phyloP scores from a whole-genome alignment of 371 early-diverging fungal species.

The Lichtheimia ramosa region DNA sequence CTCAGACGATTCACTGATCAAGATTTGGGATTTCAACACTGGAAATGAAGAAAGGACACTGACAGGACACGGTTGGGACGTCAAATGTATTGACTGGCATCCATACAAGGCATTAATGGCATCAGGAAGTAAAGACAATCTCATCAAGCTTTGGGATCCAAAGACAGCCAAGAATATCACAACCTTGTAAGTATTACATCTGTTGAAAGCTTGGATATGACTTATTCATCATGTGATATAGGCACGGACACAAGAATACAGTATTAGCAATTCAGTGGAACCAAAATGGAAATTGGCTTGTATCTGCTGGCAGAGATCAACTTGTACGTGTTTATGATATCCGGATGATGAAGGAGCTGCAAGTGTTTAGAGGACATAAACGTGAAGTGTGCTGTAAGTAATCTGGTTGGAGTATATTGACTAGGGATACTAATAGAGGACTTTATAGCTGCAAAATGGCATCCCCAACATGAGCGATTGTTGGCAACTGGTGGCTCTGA shows the following conservation, averaged over 20 bases:
- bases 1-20: constrained; percentile 97
- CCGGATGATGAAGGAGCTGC: constrained; percentile 93
- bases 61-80: constrained; percentile 99
- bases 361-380: constrained; percentile 89
- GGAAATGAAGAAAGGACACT: constrained; percentile 85
- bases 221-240: constrained; percentile 19
- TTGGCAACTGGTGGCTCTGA: constrained; percentile 96
- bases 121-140: constrained; percentile 98
- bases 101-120: constrained; percentile 94
- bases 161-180: constrained; percentile 86
- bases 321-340: constrained; percentile 96
- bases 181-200: constrained; percentile 73
- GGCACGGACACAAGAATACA: constrained; percentile 98
- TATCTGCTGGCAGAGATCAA: constrained; percentile 96
- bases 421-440: background rate
- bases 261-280: constrained; percentile 94
- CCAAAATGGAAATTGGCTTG: constrained; percentile 96
- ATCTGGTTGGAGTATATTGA: background rate
- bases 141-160: constrained; percentile 99
- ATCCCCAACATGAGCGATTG: constrained; percentile 91
- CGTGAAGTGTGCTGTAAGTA: constrained; percentile 92
- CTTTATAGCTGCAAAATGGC: constrained; percentile 85
- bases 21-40: constrained; percentile 96
- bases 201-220: too few relatives aligned
- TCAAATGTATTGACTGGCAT: constrained; percentile 99